phyloP scores from a whole-genome alignment of 768 basidiomycete species.

The Lactarius hengduanensis region DNA sequence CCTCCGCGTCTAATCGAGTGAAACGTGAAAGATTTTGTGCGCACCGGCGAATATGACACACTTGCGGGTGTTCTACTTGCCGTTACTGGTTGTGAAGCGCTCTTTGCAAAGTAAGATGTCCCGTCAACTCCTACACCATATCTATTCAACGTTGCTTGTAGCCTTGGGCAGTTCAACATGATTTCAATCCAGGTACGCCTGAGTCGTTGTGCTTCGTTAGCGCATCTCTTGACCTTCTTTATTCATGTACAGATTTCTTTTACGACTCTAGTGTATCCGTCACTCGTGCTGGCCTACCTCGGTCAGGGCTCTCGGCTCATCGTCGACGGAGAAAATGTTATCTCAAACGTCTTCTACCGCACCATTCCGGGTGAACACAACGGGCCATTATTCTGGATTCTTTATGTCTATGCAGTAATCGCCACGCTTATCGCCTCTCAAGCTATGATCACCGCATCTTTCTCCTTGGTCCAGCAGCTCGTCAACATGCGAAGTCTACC shows the following conservation, averaged over 20 bases:
- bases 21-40: constrained; percentile 53
- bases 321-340: constrained; percentile 45
- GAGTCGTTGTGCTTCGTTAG: neutral
- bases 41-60: constrained; percentile 58
- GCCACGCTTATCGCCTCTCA: constrained; percentile 68
- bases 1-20: constrained; percentile 5
- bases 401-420: constrained; percentile 61
- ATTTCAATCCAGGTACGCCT: constrained; percentile 50
- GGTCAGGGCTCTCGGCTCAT: constrained; percentile 70
- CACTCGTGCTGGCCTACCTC: constrained; percentile 62
- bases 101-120: constrained; percentile 56
- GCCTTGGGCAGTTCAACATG: constrained; percentile 67
- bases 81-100: constrained; percentile 67
- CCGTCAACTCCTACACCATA: neutral
- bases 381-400: constrained; percentile 61
- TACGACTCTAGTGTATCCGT: constrained; percentile 52
- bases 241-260: constrained; percentile 47
- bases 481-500: constrained; percentile 60
- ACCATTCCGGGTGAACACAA: constrained; percentile 58
- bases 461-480: constrained; percentile 61
- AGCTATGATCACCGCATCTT: constrained; percentile 69
- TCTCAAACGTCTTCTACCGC: constrained; percentile 59
- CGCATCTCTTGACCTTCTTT: neutral
- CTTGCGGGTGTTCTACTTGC: constrained; percentile 64
- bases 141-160: constrained; percentile 30